Evolutionary conservation across 2,329 filamentous ascomycete species (phyloP).

Genomic region (Penicillium frequentans): DNA sequence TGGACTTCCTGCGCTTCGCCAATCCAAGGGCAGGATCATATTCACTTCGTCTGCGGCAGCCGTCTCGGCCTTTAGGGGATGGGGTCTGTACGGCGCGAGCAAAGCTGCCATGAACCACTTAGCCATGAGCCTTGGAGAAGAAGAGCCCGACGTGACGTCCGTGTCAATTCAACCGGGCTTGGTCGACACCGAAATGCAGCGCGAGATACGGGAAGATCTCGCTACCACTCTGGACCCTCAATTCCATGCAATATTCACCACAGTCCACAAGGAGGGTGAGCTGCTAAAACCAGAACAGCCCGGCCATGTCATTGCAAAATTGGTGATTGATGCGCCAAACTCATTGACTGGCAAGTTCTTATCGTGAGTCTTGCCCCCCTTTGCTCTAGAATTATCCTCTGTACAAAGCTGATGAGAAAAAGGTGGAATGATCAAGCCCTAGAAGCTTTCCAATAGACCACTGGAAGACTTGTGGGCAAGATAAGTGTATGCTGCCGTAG

Average conservation of each 20-base stretch:
- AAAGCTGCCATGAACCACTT: constrained; percentile 40
- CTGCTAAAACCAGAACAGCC: constrained; percentile 81
- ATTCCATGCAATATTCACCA: constrained; percentile 64
- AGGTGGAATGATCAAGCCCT: too few relatives aligned
- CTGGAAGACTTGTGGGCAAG: too few relatives aligned
- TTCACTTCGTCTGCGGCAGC: constrained; percentile 39
- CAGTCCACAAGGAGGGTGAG: constrained; percentile 67
- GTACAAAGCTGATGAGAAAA: too few relatives aligned
- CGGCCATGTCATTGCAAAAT: constrained; percentile 78
- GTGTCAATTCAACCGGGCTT: constrained; percentile 35
- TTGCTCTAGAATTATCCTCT: too few relatives aligned
- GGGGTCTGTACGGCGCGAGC: constrained; percentile 38
- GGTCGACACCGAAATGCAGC: constrained; percentile 38
- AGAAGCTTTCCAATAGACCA: too few relatives aligned
- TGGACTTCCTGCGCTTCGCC: constrained; percentile 32
- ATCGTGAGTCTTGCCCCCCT: constrained; percentile 25
- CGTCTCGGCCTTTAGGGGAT: constrained; percentile 31
- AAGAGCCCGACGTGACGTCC: constrained; percentile 28
- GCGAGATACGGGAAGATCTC: constrained; percentile 72
- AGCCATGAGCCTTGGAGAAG: constrained; percentile 27
- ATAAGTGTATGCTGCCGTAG: too few relatives aligned
- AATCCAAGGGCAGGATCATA: constrained; percentile 35
- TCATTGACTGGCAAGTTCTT: constrained; percentile 76
- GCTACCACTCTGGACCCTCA: constrained; percentile 58
- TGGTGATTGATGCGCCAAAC: constrained; percentile 65